These are phyloP conservation scores for Monosporascus sp. DNA, from an alignment of 2,329 filamentous ascomycete species.

Conservation along the genomic window DNA sequence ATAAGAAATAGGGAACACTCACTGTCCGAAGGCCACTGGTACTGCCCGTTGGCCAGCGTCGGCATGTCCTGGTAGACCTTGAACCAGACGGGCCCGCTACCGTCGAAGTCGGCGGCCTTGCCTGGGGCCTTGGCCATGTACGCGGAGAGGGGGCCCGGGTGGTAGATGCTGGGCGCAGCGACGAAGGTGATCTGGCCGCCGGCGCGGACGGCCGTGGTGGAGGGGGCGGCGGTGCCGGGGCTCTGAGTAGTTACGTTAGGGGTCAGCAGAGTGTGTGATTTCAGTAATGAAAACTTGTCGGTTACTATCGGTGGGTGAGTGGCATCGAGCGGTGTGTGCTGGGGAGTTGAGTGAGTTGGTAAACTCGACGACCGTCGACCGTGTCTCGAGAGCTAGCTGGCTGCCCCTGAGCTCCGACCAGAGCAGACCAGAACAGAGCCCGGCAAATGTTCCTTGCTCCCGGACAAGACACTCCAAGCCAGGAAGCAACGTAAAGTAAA, in stretches of 20 bases:
- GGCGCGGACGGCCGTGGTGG: constrained; percentile 31
- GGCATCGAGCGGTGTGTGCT: no score
- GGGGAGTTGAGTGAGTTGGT: no score
- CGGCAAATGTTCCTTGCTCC: no score
- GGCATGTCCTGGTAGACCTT: constrained; percentile 38
- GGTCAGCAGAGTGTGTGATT: no score
- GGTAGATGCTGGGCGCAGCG: constrained; percentile 32
- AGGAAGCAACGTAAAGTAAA: no score
- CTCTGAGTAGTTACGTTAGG: neutral
- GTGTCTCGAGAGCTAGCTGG: no score
- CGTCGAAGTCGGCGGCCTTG: constrained; percentile 31
- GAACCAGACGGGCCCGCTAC: constrained; percentile 35
- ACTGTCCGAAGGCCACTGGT: constrained; percentile 34
- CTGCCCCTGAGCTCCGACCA: no score
- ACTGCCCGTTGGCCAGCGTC: constrained; percentile 22
- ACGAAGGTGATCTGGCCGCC: constrained; percentile 35
- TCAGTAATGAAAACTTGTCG: no score
- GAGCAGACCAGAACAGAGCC: no score
- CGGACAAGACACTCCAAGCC: no score
- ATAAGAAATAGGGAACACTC: constrained; percentile 3
- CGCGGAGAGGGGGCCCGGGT: constrained; percentile 33
- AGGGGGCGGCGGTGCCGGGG: constrained; percentile 26
- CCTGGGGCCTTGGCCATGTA: constrained; percentile 37
- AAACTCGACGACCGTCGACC: no score
- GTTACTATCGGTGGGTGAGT: no score